A percentile compares a stretch with the other conserved stretches of the same genome.
Evolutionary conservation across 345 rosid genomes (phyloP).

Genomic region (Brassica napus): DNA sequence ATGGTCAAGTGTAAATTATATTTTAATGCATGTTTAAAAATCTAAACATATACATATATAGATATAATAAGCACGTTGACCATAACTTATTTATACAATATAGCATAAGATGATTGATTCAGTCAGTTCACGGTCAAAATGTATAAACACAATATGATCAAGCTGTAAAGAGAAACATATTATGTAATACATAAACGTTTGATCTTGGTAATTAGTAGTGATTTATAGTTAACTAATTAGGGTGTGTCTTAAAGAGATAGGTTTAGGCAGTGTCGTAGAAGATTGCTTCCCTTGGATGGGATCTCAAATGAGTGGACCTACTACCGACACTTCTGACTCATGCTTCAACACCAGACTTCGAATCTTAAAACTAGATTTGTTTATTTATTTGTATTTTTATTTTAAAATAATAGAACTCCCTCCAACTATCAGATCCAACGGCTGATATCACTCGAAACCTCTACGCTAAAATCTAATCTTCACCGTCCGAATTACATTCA

Average conservation of each 20-base stretch:
- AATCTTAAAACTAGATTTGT: constrained; percentile 26
- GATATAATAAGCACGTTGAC: neutral
- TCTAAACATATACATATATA: neutral
- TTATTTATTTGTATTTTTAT: neutral
- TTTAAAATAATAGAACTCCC: constrained; percentile 26
- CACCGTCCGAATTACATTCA: constrained; percentile 56
- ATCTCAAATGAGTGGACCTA: constrained; percentile 39
- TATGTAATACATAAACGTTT: neutral
- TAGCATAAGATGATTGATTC: neutral
- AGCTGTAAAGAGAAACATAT: neutral
- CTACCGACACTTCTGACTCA: constrained; percentile 47
- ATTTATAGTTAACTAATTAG: neutral
- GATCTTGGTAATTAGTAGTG: neutral
- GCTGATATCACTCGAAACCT: neutral
- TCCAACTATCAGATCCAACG: constrained; percentile 54
- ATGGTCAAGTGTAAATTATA: neutral
- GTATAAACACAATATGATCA: neutral
- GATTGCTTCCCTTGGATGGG: constrained; percentile 32
- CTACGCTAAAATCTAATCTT: constrained; percentile 53
- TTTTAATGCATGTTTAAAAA: neutral
- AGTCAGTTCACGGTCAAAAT: neutral
- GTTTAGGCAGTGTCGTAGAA: constrained; percentile 28
- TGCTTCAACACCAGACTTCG: constrained; percentile 36
- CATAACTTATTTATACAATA: neutral
- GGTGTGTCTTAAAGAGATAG: neutral